Percentiles rank a stretch among this genome's conserved stretches.
phyloP scores from a whole-genome alignment of 129 eudicot genomes.

The Silybum marianum region DNA sequence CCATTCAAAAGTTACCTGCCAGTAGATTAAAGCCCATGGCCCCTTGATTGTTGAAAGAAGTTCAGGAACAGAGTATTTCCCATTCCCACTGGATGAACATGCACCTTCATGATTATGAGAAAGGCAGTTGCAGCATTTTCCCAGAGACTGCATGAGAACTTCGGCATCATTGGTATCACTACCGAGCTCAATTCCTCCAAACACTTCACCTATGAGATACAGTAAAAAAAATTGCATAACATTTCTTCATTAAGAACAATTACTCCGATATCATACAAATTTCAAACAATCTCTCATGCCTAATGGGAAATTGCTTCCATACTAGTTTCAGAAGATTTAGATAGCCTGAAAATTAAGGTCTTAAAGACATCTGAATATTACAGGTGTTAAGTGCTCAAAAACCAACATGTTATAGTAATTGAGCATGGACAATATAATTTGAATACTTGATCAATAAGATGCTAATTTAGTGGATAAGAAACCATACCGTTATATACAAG shows the following conservation, averaged over 20 bases:
- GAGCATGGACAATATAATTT: not conserved
- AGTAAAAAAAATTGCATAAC: not conserved
- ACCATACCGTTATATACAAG: slow-evolving; percentile 81
- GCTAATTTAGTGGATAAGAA: not conserved
- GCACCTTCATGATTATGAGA: slow-evolving; percentile 43
- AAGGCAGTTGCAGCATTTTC: slow-evolving; percentile 62
- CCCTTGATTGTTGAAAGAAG: slow-evolving; percentile 87
- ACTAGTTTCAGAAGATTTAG: not conserved
- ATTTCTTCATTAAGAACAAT: not conserved
- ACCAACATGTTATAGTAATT: not conserved
- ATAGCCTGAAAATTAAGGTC: not conserved
- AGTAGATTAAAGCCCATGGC: slow-evolving; percentile 91
- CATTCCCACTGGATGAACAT: slow-evolving; percentile 40
- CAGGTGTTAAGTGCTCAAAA: not conserved
- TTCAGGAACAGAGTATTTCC: slow-evolving; percentile 59
- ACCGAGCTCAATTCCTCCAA: slow-evolving; percentile 68
- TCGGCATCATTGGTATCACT: slow-evolving; percentile 78
- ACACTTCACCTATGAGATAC: slow-evolving; percentile 72
- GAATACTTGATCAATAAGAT: not conserved
- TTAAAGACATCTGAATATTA: not conserved
- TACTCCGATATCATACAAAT: not conserved
- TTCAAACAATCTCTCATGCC: not conserved
- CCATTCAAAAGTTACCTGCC: slow-evolving; percentile 97
- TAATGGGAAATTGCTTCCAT: not conserved
- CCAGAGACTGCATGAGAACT: slow-evolving; percentile 67